Conservation (phyloP, 768 basidiomycete genomes). For the Boletus edulis region DNA sequence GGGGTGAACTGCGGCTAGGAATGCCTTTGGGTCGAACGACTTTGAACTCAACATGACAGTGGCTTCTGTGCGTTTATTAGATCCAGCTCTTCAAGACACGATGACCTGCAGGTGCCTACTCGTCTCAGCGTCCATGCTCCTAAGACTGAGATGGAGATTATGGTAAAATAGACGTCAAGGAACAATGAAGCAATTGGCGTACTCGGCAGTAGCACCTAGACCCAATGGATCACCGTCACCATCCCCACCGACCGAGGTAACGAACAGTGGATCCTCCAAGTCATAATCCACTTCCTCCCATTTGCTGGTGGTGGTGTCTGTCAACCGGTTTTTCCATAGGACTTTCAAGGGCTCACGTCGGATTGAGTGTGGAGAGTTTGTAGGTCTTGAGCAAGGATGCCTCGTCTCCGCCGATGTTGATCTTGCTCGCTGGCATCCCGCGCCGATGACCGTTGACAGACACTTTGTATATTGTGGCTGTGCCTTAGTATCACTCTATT, state of each 20-base stretch:
- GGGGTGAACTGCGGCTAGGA: slow-evolving; percentile 88
- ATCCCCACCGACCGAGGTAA: slow-evolving; percentile 59
- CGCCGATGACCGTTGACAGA: not conserved
- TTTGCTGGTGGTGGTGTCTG: slow-evolving; percentile 42
- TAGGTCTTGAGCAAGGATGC: slow-evolving; percentile 85
- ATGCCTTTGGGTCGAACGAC: slow-evolving; percentile 93
- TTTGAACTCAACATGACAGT: slow-evolving; percentile 87
- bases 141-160: slow-evolving; percentile 40
- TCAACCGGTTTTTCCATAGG: slow-evolving; percentile 1
- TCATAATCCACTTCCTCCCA: slow-evolving; percentile 94
- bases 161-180: slow-evolving; percentile 1
- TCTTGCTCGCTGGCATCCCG: slow-evolving; percentile 39
- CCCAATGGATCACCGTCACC: slow-evolving; percentile 77
- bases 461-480: slow-evolving; percentile 12
- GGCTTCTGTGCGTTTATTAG: slow-evolving; percentile 50
- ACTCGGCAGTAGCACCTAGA: slow-evolving; percentile 64
- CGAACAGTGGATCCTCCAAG: slow-evolving; percentile 67
- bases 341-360: slow-evolving; percentile 51
- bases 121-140: slow-evolving; percentile 72
- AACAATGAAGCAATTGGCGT: slow-evolving; percentile 20
- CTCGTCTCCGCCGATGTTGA: slow-evolving; percentile 76
- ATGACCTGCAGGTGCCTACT: slow-evolving; percentile 42
- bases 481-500: not conserved
- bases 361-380: slow-evolving; percentile 72
- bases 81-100: slow-evolving; percentile 2